Evolutionary conservation across 2,329 filamentous ascomycete species (phyloP).

Genomic region (Aureobasidium subglaciale): DNA sequence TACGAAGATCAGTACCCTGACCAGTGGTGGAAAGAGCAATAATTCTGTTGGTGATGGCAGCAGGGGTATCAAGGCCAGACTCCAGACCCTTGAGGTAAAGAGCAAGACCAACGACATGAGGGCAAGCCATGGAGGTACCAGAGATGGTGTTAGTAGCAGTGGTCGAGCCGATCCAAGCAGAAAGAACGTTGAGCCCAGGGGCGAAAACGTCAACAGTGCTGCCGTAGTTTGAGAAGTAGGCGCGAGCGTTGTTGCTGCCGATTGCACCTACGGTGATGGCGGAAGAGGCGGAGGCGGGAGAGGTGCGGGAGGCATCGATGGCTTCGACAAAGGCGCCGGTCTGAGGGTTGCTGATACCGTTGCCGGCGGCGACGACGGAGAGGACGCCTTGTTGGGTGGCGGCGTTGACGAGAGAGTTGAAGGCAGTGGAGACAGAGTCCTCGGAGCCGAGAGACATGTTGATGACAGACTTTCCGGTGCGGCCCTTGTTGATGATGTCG

Average conservation of each 20-base stretch:
- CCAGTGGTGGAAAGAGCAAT: slow-evolving; percentile 5
- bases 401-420: slow-evolving; percentile 45
- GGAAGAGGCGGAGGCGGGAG: slow-evolving; percentile 30
- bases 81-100: slow-evolving; percentile 43
- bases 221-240: slow-evolving; percentile 36
- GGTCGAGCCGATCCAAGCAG: slow-evolving; percentile 40
- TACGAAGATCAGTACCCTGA: slow-evolving; percentile 2
- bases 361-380: slow-evolving; percentile 51
- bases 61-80: neutral
- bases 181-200: slow-evolving; percentile 32
- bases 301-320: slow-evolving; percentile 17
- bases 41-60: slow-evolving; percentile 8
- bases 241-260: slow-evolving; percentile 24
- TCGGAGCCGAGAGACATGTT: slow-evolving; percentile 50
- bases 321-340: slow-evolving; percentile 10
- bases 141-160: slow-evolving; percentile 42
- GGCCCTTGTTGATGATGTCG: slow-evolving; percentile 23
- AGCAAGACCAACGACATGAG: slow-evolving; percentile 60
- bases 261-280: slow-evolving; percentile 32
- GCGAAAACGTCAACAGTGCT: slow-evolving; percentile 33
- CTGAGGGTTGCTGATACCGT: slow-evolving; percentile 31
- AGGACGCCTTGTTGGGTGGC: slow-evolving; percentile 44
- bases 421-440: slow-evolving; percentile 32
- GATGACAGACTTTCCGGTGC: slow-evolving; percentile 40
- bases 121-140: slow-evolving; percentile 59